Conservation (phyloP, 345 rosid genomes). For the Salix purpurea region DNA sequence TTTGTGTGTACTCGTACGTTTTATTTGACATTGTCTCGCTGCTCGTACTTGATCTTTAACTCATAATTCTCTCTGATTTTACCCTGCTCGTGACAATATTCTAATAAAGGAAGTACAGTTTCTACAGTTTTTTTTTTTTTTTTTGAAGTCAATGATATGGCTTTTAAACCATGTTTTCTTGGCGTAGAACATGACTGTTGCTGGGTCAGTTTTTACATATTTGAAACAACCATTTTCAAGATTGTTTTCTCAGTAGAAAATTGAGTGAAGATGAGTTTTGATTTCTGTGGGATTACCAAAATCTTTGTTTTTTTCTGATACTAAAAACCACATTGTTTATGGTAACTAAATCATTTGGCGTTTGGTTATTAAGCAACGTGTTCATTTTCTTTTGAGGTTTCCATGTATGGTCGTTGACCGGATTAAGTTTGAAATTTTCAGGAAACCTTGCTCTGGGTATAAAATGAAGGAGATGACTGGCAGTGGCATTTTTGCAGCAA, state of each 20-base stretch:
- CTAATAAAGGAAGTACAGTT: neutral
- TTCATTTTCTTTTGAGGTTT: neutral
- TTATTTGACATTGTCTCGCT: neutral
- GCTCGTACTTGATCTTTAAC: neutral
- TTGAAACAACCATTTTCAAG: neutral
- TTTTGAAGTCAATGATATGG: neutral
- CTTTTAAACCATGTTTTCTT: neutral
- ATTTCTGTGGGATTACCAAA: neutral
- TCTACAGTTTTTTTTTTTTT: neutral
- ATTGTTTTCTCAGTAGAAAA: neutral
- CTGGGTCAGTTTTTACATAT: neutral
- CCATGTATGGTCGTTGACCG: slow-evolving; percentile 4
- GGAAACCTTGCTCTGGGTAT: slow-evolving; percentile 92
- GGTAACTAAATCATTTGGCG: too few species aligned
- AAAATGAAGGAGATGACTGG: slow-evolving; percentile 96
- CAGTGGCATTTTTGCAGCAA: slow-evolving; percentile 76
- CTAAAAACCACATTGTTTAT: neutral
- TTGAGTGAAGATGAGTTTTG: neutral
- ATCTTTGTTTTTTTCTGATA: neutral
- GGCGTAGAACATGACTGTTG: neutral
- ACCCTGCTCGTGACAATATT: neutral
- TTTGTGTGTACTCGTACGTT: neutral
- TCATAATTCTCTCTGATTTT: neutral
- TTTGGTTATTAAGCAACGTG: too few species aligned
- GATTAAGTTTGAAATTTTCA: slow-evolving; percentile 21